Evolutionary conservation across 1,139 yeast genomes (phyloP).

Genomic region (Suhomyces yuchorum): DNA sequence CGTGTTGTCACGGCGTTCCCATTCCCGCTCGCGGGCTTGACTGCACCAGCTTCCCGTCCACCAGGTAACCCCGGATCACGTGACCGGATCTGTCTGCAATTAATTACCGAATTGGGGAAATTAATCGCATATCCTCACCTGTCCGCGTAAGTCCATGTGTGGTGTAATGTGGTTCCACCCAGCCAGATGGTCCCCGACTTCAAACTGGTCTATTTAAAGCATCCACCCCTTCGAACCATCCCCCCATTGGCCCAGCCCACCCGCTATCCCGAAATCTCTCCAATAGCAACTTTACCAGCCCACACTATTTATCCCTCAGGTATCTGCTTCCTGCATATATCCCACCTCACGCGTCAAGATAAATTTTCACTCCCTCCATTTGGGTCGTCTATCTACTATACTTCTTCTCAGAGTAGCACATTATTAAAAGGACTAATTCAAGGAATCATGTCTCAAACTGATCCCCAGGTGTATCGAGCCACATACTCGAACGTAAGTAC

Average conservation of each 20-base stretch:
- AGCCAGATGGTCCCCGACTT: too few relatives aligned
- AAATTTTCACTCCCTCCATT: constrained; percentile 13
- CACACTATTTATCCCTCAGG: not conserved
- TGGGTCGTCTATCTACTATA: constrained; percentile 7
- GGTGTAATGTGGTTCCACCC: not conserved
- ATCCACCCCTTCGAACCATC: too few relatives aligned
- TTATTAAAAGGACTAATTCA: not conserved
- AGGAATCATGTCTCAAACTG: constrained; percentile 12
- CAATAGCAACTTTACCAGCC: too few relatives aligned
- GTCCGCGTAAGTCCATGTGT: not conserved
- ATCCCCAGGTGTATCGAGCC: constrained; percentile 23
- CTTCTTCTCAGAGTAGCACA: constrained; percentile 3
- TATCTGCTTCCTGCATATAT: constrained; percentile 10
- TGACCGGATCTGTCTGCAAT: not conserved
- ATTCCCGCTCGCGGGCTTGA: too few relatives aligned
- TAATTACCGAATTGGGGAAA: constrained; percentile 10
- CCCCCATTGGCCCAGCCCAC: not conserved
- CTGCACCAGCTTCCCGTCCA: too few relatives aligned
- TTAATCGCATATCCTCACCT: constrained; percentile 6
- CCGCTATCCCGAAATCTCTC: too few relatives aligned
- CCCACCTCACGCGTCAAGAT: constrained; percentile 12
- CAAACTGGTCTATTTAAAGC: too few relatives aligned
- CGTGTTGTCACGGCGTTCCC: too few relatives aligned
- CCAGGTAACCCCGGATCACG: too few relatives aligned
- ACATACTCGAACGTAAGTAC: constrained; percentile 23